These are phyloP conservation scores for Candida pseudoglaebosa DNA, from an alignment of 805 yeast species.

Conservation along the genomic window DNA sequence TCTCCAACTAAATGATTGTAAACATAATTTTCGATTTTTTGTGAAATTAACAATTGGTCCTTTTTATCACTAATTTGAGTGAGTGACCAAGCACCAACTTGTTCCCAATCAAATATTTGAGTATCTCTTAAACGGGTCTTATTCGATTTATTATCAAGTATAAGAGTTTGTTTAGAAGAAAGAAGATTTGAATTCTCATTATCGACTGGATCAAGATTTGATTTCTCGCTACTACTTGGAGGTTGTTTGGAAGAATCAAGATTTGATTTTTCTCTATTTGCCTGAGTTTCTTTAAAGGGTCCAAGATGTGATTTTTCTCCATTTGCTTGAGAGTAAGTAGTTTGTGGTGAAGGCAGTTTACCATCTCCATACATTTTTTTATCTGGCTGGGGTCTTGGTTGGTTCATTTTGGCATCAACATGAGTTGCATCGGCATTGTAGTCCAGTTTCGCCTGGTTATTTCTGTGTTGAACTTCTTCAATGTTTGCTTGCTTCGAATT, in stretches of 20 bases:
- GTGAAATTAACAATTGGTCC: conserved; percentile 20
- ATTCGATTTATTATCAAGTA: not conserved
- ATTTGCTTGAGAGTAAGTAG: no score
- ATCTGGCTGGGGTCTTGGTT: not conserved
- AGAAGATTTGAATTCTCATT: no score
- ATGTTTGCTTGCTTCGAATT: conserved; percentile 4
- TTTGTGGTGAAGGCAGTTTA: no score
- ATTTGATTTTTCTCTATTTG: no score
- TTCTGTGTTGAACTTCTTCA: not conserved
- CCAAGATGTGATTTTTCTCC: no score
- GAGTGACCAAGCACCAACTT: conserved; percentile 34
- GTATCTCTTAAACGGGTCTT: conserved; percentile 23
- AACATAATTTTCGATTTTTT: conserved; percentile 53
- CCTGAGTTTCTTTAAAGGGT: no score
- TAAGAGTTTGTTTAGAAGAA: no score
- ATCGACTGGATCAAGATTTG: no score
- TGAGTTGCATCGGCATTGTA: not conserved
- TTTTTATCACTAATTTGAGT: conserved; percentile 19
- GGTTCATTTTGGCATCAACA: not conserved
- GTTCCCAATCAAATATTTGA: conserved; percentile 38
- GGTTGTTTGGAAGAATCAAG: no score
- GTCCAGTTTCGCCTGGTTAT: not conserved
- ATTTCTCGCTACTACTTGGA: no score
- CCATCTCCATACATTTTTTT: no score
- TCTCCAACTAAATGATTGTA: conserved; percentile 68